Percentiles rank a stretch among this genome's conserved stretches.
These are phyloP conservation scores for Sugiyamaella pinicola DNA, from an alignment of 1,139 yeast species.

Conservation along the genomic window DNA sequence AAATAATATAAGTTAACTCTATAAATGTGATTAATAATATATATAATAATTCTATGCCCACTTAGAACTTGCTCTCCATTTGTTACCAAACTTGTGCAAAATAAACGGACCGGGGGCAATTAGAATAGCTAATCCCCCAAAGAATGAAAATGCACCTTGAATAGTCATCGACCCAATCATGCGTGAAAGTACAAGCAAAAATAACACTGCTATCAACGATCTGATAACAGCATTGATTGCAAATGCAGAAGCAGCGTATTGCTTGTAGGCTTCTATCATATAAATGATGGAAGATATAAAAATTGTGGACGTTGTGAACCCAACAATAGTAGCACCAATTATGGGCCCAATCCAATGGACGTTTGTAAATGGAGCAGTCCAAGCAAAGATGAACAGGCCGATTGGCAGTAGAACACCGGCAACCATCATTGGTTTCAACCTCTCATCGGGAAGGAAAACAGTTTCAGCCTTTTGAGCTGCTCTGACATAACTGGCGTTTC, in stretches of 20 bases:
- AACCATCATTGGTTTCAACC: conserved; percentile 27
- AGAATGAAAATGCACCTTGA: conserved; percentile 25
- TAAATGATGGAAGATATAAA: conserved; percentile 72
- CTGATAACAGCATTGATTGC: conserved; percentile 57
- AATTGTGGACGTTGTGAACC: conserved; percentile 69
- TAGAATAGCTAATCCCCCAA: conserved; percentile 21
- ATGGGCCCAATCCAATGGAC: conserved; percentile 83
- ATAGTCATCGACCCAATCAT: conserved; percentile 23
- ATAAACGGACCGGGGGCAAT: conserved; percentile 25
- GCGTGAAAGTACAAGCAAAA: conserved; percentile 19
- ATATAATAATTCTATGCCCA: conserved; percentile 14
- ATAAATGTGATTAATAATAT: neutral
- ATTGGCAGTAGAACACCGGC: conserved; percentile 57
- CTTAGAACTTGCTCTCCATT: conserved; percentile 22
- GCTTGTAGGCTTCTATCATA: conserved; percentile 72
- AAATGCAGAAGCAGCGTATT: conserved; percentile 60
- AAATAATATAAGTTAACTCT: too few species aligned
- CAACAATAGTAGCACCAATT: conserved; percentile 73
- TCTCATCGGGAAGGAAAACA: conserved; percentile 14
- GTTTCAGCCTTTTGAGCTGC: conserved; percentile 6
- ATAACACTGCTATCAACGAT: conserved; percentile 35
- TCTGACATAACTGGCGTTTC: conserved; percentile 6
- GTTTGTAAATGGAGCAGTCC: conserved; percentile 51
- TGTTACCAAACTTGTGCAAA: conserved; percentile 19
- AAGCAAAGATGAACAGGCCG: conserved; percentile 47